Evolutionary conservation across 352 stramenopile species (phyloP), one percentile per base, ranked within the genome.

Genomic region (Phytophthora hibernalis): DNA sequence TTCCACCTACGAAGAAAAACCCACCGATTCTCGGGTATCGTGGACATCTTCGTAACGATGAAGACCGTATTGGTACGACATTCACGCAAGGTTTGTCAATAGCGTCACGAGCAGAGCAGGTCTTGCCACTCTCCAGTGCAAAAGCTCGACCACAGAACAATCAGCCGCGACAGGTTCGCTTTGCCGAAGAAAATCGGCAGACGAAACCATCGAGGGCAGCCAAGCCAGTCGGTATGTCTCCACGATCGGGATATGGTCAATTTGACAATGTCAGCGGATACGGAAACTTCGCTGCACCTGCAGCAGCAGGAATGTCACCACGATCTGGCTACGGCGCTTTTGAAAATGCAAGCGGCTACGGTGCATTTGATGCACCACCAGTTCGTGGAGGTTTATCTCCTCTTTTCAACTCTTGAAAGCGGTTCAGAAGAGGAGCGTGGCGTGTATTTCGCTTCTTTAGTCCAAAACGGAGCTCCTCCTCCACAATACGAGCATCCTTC

Each of bases 11-110:
- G 51, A 63, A 68, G 31, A 61, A 54, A 28, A 75, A 82, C 54
- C 59, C 72, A 1, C 77, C 78, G 43, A 89, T 89, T 53, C 70
- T 90, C 5, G 82, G 82, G n/a, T 90, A 87, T 68, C 77, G 73
- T 50, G 84, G 84, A 6, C 79, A 90, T 56, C 63, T 88, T 47
- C 77, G 82, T 13, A 76, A 82, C 42, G 63, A 80, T 16, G 65
- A 89, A 66, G 84, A 88, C 54, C 72, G 80, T 22, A 72, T 92
- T 38, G 82, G 84, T 15, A 89, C 74, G 15, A 91, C 84, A n/a
- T 92, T 92, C 65, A 85, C 82, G 1, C 78, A 80, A 6, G 84
- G 82, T 0, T 61, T 90, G 6, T 68, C 78, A 56, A 65, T 80
- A 43, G 69, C 70, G 1, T 56, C 66, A 10, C 69, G 64, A 26